A percentile compares a stretch with the other conserved stretches of the same genome.
Conservation (phyloP, 2,329 filamentous ascomycete species). For the Aspergillus ibericus region DNA sequence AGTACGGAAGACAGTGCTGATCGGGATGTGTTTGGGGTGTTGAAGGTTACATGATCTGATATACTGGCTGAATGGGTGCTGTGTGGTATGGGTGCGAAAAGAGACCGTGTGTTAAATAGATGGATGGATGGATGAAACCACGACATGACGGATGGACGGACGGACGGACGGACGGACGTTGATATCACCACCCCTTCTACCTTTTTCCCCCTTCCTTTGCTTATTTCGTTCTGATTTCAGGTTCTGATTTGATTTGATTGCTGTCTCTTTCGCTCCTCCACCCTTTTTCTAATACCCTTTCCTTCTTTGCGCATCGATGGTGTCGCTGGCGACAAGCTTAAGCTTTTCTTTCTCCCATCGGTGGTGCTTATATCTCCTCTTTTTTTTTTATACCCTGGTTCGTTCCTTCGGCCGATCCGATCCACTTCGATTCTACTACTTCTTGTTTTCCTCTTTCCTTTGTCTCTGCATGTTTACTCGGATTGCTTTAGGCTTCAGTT, state of each 20-base stretch:
- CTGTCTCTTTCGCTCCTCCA: slow-evolving; percentile 1
- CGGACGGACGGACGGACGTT: neutral
- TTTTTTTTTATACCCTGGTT: slow-evolving; percentile 2
- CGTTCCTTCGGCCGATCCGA: neutral
- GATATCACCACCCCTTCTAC: neutral
- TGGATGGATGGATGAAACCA: slow-evolving; percentile 1
- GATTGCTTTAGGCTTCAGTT: neutral
- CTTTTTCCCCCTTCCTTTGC: neutral
- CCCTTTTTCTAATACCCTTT: slow-evolving; percentile 3
- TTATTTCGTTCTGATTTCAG: neutral
- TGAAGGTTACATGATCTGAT: slow-evolving; percentile 32
- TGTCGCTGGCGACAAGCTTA: neutral
- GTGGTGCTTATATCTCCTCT: neutral
- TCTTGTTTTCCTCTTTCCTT: neutral
- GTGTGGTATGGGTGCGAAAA: neutral
- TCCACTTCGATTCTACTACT: neutral
- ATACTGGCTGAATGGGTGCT: too few species aligned
- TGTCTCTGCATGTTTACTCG: neutral
- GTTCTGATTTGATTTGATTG: neutral
- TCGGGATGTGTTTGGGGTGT: slow-evolving; percentile 42
- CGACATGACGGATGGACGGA: neutral
- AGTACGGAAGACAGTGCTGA: slow-evolving; percentile 19
- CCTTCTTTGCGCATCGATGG: slow-evolving; percentile 5
- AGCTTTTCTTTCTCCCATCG: neutral
- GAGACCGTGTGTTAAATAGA: neutral